phyloP scores from a whole-genome alignment of 805 yeast species.

The Wickerhamiella domercqiae region DNA sequence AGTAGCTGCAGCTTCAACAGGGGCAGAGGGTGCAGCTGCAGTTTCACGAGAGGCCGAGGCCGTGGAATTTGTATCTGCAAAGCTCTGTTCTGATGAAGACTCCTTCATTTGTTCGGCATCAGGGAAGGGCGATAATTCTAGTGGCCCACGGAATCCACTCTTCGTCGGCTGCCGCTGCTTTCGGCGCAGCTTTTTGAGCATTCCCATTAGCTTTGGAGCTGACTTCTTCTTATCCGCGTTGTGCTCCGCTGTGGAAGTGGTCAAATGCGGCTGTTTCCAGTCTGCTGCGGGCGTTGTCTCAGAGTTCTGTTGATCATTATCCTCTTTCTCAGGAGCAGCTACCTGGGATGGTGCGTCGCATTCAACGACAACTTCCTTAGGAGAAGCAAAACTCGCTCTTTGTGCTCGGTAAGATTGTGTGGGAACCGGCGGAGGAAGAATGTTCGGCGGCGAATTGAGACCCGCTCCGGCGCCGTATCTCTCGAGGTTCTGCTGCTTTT shows the following conservation, averaged over 20 bases:
- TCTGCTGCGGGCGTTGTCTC: too few species aligned
- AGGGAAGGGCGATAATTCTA: not conserved
- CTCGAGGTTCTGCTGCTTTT: constrained; percentile 10
- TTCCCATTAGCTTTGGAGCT: not conserved
- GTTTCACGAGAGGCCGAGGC: not conserved
- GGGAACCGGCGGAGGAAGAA: constrained; percentile 3
- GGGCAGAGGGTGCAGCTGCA: not conserved
- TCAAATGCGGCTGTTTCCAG: too few species aligned
- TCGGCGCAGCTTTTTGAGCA: not conserved
- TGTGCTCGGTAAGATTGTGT: too few species aligned
- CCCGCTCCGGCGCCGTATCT: constrained; percentile 8
- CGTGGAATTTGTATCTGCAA: not conserved
- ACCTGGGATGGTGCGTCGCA: too few species aligned
- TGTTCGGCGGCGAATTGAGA: constrained; percentile 6
- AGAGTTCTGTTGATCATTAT: too few species aligned
- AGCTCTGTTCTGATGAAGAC: not conserved
- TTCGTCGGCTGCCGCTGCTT: not conserved
- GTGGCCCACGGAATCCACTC: not conserved
- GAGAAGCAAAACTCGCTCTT: too few species aligned
- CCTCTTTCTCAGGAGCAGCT: too few species aligned
- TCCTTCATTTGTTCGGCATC: too few species aligned
- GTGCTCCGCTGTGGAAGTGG: not conserved
- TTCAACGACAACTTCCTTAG: too few species aligned
- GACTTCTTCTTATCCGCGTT: not conserved
- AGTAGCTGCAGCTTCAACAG: too few species aligned